These are phyloP conservation scores for Silene noctiflora DNA, from an alignment of 179 eudicot species.

Conservation along the genomic window DNA sequence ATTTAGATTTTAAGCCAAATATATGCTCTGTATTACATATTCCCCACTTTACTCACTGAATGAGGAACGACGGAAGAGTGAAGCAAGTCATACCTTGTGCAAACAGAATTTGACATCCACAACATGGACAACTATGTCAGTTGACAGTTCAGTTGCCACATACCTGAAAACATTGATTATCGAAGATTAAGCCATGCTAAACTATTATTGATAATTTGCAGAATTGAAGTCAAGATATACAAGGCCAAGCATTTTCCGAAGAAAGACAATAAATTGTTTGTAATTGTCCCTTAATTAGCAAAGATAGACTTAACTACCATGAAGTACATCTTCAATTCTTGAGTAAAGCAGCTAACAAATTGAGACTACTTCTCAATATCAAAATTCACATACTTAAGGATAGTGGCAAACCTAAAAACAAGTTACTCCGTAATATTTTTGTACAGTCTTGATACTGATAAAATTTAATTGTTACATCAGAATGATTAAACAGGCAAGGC, in stretches of 20 bases:
- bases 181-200: slow-evolving; percentile 10
- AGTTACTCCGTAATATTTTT: no score
- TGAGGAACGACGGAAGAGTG: no score
- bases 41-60: neutral
- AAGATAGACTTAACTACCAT: no score
- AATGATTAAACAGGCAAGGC: neutral
- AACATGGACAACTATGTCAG: slow-evolving; percentile 43
- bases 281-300: neutral
- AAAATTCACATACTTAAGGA: no score
- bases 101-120: slow-evolving; percentile 48
- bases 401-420: no score
- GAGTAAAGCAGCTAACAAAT: no score
- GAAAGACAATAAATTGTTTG: neutral
- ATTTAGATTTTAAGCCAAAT: no score
- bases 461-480: neutral
- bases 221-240: neutral
- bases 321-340: no score
- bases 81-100: slow-evolving; percentile 39
- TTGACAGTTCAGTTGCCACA: slow-evolving; percentile 45
- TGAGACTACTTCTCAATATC: no score
- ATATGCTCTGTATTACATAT: no score
- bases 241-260: neutral
- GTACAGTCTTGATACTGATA: neutral
- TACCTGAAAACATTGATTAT: slow-evolving; percentile 30
- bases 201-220: neutral